phyloP scores from a whole-genome alignment of 345 rosid species.

The Salix caprea region DNA sequence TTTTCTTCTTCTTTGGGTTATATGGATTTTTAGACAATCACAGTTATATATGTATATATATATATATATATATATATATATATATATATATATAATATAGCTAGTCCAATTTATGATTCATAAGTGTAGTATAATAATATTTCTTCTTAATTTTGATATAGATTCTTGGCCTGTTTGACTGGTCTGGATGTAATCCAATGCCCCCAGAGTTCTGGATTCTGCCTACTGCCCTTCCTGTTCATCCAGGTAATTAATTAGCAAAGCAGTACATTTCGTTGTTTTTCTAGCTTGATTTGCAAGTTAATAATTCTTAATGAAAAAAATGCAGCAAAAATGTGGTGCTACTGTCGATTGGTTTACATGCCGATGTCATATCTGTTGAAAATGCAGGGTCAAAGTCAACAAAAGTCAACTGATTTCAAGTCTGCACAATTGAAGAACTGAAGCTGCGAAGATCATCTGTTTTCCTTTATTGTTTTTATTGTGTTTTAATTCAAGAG shows the following conservation, averaged over 20 bases:
- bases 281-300: neutral
- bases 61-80: no score
- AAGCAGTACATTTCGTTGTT: neutral
- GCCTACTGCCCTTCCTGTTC: constrained; percentile 14
- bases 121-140: neutral
- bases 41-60: neutral
- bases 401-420: no score
- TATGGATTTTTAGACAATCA: neutral
- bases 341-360: constrained; percentile 19
- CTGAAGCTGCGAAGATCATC: no score
- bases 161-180: constrained; percentile 20
- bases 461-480: no score
- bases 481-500: no score
- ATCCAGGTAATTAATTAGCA: neutral
- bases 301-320: neutral
- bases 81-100: no score
- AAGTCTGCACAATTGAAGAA: no score
- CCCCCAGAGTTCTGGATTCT: constrained; percentile 18
- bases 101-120: no score
- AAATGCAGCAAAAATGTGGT: constrained; percentile 27
- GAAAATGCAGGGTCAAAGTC: no score
- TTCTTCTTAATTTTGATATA: neutral
- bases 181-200: constrained; percentile 24
- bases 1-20: neutral
- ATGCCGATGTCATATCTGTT: constrained; percentile 19